Percentiles rank a stretch among this genome's conserved stretches.
Evolutionary conservation across 768 basidiomycete species (phyloP).

Genomic region (Arthromyces matolae): DNA sequence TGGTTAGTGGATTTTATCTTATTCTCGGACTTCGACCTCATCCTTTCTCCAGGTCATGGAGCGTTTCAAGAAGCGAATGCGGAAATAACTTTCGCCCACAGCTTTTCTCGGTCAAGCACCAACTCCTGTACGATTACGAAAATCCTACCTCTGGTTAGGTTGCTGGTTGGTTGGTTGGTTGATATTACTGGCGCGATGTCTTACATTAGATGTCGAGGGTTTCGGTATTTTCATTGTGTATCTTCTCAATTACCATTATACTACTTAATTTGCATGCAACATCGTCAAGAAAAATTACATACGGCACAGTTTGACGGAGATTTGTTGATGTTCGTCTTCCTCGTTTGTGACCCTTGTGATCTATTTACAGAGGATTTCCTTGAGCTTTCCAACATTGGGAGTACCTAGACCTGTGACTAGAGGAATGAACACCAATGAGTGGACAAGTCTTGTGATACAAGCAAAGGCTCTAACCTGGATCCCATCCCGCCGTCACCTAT

Average conservation of each 20-base stretch:
- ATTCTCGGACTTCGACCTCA: neutral
- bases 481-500: slow-evolving; percentile 54
- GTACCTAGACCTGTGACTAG: slow-evolving; percentile 19
- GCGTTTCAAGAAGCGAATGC: slow-evolving; percentile 96
- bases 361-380: slow-evolving; percentile 21
- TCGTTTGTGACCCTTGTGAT: no score
- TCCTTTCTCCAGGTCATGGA: slow-evolving; percentile 84
- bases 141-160: no score
- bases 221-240: no score
- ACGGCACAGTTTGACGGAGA: neutral
- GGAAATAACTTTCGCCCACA: slow-evolving; percentile 50
- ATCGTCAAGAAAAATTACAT: neutral
- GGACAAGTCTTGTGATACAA: neutral
- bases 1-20: slow-evolving; percentile 44
- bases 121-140: no score
- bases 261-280: neutral
- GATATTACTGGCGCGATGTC: no score
- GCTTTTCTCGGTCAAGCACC: no score
- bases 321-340: no score
- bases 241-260: no score
- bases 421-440: neutral
- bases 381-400: slow-evolving; percentile 50
- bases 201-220: no score
- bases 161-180: no score
- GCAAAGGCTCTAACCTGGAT: slow-evolving; percentile 41